Evolutionary conservation across 768 basidiomycete genomes (phyloP), one percentile per base, ranked within the genome.

Genomic region (Pulveroboletus ravenelii): DNA sequence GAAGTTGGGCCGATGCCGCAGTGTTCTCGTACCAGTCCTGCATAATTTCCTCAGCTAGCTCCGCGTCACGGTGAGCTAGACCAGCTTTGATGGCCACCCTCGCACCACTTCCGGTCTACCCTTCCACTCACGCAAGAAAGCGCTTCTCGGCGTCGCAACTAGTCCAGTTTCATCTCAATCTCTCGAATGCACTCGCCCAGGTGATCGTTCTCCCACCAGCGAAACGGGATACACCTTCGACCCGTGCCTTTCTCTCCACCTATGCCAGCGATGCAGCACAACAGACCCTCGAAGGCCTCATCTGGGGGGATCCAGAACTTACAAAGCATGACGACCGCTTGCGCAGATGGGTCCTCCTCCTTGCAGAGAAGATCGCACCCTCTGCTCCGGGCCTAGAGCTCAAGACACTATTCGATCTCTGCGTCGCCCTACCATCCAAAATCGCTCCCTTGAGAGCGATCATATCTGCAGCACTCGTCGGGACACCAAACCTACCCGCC

Each of bases 361-460:
- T 89, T 6, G 78, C 85, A 1, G 79, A 82, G 58, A 78, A 75
- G 37, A 60, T 84, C 17, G 79, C 74, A 2, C 57, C 63, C 3
- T 62, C 68, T 3, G 45, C 66, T n/a, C 60, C 63, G 14, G 72
- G 68, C 12, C 62, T 87, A 10, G 80, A 81, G 46, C 61, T 78
- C 6, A 74, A 74, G 52, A 78, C 75, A 0, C 70, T 90, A 2
- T 69, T 89, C 10, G 84, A 89, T 65, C 72, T 89, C 12, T 68
- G 80, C 20, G 74, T 88, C 51, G 72, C 75, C 5, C 86, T 82
- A 59, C 72, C 77, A 0, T 64, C 66, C 8, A 70, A 79, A 47
- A 58, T 70, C 15, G 67, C 75, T 15, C 78, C 72, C 42, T 61
- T 81, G 35, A 74, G 73, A 30, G 61, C 69, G 1, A 63, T 85